Percentiles rank a stretch among this genome's conserved stretches.
These are phyloP conservation scores for Claviceps maximensis DNA, from an alignment of 2,329 filamentous ascomycete species.

Conservation along the genomic window DNA sequence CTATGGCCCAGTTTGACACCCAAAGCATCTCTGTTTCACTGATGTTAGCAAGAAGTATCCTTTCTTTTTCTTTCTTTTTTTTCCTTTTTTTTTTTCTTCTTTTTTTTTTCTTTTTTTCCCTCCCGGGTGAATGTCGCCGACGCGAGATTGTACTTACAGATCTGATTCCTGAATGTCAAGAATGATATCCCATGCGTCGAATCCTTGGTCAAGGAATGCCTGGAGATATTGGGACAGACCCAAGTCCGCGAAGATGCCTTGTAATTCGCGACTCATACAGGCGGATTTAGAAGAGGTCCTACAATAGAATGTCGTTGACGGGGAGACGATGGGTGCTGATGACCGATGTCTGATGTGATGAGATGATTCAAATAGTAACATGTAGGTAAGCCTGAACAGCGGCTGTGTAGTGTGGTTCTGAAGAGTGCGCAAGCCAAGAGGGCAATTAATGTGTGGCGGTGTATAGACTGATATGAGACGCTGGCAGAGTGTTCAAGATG, in stretches of 20 bases:
- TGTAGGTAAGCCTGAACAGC: slow-evolving; percentile 3
- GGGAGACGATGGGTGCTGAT: neutral
- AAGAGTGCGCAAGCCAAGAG: neutral
- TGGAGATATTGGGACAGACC: slow-evolving; percentile 67
- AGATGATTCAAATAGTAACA: slow-evolving; percentile 5
- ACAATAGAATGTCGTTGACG: neutral
- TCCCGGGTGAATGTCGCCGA: neutral
- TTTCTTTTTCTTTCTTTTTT: no score
- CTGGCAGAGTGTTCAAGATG: neutral
- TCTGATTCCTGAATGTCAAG: slow-evolving; percentile 77
- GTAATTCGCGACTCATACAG: slow-evolving; percentile 44
- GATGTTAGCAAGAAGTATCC: slow-evolving; percentile 10
- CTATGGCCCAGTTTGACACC: slow-evolving; percentile 71
- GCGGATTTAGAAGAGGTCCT: slow-evolving; percentile 6
- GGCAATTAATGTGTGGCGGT: neutral
- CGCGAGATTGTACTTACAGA: slow-evolving; percentile 40
- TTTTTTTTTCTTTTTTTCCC: neutral
- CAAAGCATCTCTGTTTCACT: slow-evolving; percentile 46
- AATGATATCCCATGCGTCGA: slow-evolving; percentile 74
- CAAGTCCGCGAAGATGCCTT: slow-evolving; percentile 56
- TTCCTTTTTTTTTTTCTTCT: neutral
- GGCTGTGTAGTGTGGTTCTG: neutral
- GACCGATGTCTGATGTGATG: neutral
- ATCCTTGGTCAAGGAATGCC: slow-evolving; percentile 62
- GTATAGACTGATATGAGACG: neutral